Conservation (phyloP, 192 early-diverging fungal species). For the Cetraspora pellucida region DNA sequence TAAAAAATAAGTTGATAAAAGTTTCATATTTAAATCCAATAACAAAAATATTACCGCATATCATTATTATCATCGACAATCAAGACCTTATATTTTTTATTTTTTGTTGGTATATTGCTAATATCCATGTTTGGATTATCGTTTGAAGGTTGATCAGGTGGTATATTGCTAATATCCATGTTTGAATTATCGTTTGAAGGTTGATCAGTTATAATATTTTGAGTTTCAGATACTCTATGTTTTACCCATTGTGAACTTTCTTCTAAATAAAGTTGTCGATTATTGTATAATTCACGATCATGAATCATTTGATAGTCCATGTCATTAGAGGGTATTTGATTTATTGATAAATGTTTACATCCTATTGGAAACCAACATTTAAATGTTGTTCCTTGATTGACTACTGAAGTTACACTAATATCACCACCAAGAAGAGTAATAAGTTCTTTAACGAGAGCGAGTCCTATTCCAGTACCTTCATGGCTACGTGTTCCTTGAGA, state of each 20-base stretch:
- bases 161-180: too few species aligned
- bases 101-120: too few species aligned
- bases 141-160: too few species aligned
- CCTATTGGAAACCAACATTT: constrained; percentile 54
- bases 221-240: too few species aligned
- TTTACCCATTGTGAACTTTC: constrained; percentile 40
- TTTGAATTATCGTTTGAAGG: too few species aligned
- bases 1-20: not conserved
- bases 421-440: constrained; percentile 55
- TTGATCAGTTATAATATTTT: too few species aligned
- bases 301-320: not conserved
- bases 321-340: constrained; percentile 37
- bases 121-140: too few species aligned
- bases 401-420: constrained; percentile 42
- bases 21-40: not conserved
- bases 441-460: constrained; percentile 47
- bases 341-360: constrained; percentile 44
- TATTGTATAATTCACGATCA: constrained; percentile 18
- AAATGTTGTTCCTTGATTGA: constrained; percentile 55
- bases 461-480: constrained; percentile 65
- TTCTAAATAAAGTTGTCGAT: constrained; percentile 38
- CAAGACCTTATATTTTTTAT: constrained; percentile 29
- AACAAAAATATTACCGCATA: constrained; percentile 35
- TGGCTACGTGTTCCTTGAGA: constrained; percentile 53
- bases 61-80: constrained; percentile 52